phyloP scores from a whole-genome alignment of 169 alveolate species.

The Eimeria sp. region DNA sequence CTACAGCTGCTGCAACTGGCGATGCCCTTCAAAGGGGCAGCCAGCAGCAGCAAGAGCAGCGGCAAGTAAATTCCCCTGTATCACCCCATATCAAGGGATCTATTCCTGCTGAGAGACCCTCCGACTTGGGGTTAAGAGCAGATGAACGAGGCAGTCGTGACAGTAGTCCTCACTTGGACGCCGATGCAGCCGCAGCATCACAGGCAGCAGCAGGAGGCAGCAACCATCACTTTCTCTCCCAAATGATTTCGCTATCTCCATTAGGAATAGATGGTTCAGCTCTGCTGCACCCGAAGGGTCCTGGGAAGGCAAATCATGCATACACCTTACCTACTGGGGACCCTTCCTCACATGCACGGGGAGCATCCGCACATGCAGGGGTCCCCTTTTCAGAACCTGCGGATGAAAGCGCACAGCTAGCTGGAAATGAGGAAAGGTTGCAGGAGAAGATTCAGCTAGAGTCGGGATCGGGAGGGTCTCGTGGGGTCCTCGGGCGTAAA shows the following conservation, averaged over 20 bases:
- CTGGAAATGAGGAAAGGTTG: background rate
- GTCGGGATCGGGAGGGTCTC: background rate
- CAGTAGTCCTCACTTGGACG: background rate
- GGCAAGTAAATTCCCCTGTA: background rate
- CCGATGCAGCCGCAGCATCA: background rate
- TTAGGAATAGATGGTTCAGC: background rate
- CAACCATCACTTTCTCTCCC: background rate
- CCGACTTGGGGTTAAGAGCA: background rate
- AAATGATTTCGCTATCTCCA: background rate
- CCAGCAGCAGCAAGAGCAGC: constrained; percentile 60
- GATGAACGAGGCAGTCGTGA: background rate
- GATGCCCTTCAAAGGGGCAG: background rate
- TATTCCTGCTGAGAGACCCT: background rate
- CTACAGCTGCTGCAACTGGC: background rate
- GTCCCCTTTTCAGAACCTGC: background rate
- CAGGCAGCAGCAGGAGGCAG: background rate
- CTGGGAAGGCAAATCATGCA: background rate
- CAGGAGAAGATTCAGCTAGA: background rate
- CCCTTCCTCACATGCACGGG: background rate
- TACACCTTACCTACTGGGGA: background rate
- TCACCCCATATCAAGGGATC: background rate
- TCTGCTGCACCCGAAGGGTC: background rate
- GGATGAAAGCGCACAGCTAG: background rate
- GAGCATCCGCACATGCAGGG: background rate
- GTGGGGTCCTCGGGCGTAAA: background rate